A percentile compares a stretch with the other conserved stretches of the same genome.
phyloP scores from a whole-genome alignment of 1,139 yeast species.

The Arxiozyma heterogenica region DNA sequence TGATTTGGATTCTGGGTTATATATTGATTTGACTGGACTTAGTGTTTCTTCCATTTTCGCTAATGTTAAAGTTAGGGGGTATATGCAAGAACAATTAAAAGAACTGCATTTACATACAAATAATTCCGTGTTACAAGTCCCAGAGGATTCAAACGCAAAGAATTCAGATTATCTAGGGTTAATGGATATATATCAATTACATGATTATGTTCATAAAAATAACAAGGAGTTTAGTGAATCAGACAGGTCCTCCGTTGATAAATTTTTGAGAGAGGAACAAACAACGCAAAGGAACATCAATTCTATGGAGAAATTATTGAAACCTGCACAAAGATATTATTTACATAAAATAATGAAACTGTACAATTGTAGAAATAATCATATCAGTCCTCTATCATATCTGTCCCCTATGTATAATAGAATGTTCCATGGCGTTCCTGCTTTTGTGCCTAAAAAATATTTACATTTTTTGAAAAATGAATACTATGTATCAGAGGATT shows the following conservation, averaged over 20 bases:
- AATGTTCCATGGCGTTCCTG: slow-evolving; percentile 44
- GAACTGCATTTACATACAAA: background rate
- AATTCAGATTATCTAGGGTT: slow-evolving; percentile 10
- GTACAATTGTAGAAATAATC: slow-evolving; percentile 47
- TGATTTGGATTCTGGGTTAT: slow-evolving; percentile 66
- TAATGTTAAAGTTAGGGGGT: background rate
- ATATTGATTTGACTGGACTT: slow-evolving; percentile 58
- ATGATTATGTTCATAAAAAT: slow-evolving; percentile 8
- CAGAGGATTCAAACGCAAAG: background rate
- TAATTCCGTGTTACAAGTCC: background rate
- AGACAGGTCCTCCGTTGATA: background rate
- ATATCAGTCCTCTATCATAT: slow-evolving; percentile 39
- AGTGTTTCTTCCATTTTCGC: slow-evolving; percentile 29
- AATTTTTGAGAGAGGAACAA: slow-evolving; percentile 3
- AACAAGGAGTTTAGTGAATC: slow-evolving; percentile 6
- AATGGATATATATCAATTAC: slow-evolving; percentile 8
- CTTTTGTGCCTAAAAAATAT: slow-evolving; percentile 39
- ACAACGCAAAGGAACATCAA: slow-evolving; percentile 5
- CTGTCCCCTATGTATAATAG: slow-evolving; percentile 39
- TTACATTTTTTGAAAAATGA: slow-evolving; percentile 37
- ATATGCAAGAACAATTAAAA: background rate
- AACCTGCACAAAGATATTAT: slow-evolving; percentile 21
- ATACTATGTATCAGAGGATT: slow-evolving; percentile 32
- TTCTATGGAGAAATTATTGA: slow-evolving; percentile 7
- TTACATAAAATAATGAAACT: slow-evolving; percentile 25